Percentiles rank a stretch among this genome's conserved stretches.
Evolutionary conservation across 176 grass and related monocot species (phyloP).

Genomic region (Bonia amplexicaulis): DNA sequence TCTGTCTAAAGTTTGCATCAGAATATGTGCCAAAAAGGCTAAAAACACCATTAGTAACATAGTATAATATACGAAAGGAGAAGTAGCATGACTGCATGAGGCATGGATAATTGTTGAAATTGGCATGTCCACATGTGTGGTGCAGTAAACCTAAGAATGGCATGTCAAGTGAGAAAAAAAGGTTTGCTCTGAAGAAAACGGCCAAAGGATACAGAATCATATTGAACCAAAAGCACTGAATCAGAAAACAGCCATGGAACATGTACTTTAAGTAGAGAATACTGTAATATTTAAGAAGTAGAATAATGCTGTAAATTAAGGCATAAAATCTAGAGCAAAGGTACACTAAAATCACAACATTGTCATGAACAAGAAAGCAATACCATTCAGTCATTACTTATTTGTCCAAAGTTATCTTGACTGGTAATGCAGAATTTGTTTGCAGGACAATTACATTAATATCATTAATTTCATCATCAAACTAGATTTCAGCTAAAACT

Average conservation of each 20-base stretch:
- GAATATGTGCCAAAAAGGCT: not conserved
- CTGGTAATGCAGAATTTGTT: not conserved
- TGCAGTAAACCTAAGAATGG: not conserved
- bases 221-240: not conserved
- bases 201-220: not conserved
- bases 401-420: not conserved
- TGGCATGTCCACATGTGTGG: not conserved
- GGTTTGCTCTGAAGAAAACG: too few species aligned
- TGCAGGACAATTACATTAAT: not conserved
- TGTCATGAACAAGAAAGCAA: not conserved
- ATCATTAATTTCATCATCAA: not conserved
- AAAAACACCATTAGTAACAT: not conserved
- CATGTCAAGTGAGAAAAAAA: not conserved
- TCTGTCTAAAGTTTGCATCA: not conserved
- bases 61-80: not conserved
- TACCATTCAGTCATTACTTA: not conserved
- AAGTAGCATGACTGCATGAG: not conserved
- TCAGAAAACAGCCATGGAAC: not conserved
- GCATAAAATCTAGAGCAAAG: not conserved
- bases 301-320: not conserved
- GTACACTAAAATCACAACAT: not conserved
- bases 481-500: constrained; percentile 9
- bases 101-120: not conserved
- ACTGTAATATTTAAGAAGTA: not conserved
- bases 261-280: not conserved